Base-by-base conservation (phyloP, 495 filamentous ascomycete genomes). In the Tuber magnatum region DNA sequence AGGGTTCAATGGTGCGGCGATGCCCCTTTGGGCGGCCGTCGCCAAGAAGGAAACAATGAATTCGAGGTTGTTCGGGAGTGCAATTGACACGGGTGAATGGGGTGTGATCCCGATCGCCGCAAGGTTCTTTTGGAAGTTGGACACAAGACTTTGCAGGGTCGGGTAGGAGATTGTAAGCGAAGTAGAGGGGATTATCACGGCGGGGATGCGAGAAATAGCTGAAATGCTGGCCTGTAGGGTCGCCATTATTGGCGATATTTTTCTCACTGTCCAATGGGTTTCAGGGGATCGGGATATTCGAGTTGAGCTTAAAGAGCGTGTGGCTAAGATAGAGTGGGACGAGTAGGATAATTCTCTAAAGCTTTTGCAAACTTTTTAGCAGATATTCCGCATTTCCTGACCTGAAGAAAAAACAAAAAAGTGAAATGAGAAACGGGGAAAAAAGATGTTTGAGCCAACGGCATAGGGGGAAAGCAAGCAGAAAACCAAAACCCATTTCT, bases 31-130 rank as follows among this genome's bases (percentile, higher is more conserved):
- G 87, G 89, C 91, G 10, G 91, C 88, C 24, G 89, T 86, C 24
- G 92, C 92, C 38, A 95, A 86, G 85, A 95, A 95, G 2, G 91
- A 88, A 73, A 94, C 88, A 78, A 94, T 89, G 84, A 94, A 94
- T 84, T 92, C 91, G 81, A 92, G 92, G 41, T 90, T 91, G 83
- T 94, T 94, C 41, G 90, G 88, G 28, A 92, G 87, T 2, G 91
- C 89, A 75, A 94, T 92, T 35, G 91, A 93, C 65, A 94, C 91
- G 39, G 92, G 89, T 18, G 88, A 86, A 68, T 87, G 85, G 56
- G 87, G 85, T 68, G 85, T 83, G 71, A 94, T 88, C 69, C 92
- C 92, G 73, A 93, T 85, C 56, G 85, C 85, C 20, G 92, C 92
- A 48, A 94, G 87, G 84, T 91, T 90, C 77, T 84, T 84, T 84